These are phyloP conservation scores for Amanita exitialis DNA, from an alignment of 768 basidiomycete species.

Conservation along the genomic window DNA sequence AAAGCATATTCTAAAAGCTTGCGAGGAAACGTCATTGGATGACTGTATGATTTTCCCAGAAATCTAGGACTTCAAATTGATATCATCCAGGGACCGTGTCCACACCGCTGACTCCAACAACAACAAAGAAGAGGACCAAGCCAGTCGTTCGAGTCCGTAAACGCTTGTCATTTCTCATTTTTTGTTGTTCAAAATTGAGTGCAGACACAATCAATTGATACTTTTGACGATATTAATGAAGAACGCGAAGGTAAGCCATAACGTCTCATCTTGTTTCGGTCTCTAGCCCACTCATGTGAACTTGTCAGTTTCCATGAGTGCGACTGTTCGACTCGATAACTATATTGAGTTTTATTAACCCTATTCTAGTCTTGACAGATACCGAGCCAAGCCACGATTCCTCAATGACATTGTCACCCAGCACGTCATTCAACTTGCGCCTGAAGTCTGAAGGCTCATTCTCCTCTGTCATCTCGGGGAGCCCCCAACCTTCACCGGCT, in stretches of 20 bases:
- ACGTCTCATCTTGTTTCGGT: neutral
- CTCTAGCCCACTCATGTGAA: neutral
- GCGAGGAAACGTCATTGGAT: no score
- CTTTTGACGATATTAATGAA: neutral
- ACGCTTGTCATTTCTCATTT: neutral
- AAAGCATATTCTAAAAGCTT: neutral
- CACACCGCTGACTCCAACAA: neutral
- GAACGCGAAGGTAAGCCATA: neutral
- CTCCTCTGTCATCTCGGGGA: neutral
- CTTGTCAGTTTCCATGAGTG: conserved; percentile 4
- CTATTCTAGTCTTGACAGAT: conserved; percentile 3
- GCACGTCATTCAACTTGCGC: neutral
- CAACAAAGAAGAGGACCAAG: neutral
- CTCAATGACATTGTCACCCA: neutral
- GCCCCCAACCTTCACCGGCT: neutral
- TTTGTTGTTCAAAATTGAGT: neutral
- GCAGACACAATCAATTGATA: neutral
- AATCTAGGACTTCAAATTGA: neutral
- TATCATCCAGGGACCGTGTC: neutral
- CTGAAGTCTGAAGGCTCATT: neutral
- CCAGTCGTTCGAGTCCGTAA: neutral
- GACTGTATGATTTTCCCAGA: no score
- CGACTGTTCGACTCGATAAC: neutral
- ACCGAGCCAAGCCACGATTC: neutral
- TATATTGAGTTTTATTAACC: neutral